These are phyloP conservation scores for Alternaria arbusti DNA, from an alignment of 2,329 filamentous ascomycete genomes.

Conservation along the genomic window DNA sequence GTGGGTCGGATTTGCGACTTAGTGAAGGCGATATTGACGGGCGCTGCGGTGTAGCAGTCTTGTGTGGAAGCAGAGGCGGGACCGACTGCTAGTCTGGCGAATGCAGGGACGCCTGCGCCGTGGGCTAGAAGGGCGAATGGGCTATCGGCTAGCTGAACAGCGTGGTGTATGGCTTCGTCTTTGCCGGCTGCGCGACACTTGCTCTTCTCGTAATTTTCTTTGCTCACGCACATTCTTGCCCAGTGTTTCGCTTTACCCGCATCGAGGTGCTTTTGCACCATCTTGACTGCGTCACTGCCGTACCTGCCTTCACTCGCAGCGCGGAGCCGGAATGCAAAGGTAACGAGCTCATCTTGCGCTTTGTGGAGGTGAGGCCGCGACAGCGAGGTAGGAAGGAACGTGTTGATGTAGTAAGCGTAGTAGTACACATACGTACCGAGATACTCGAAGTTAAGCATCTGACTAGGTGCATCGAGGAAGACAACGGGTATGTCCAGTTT, in stretches of 20 bases:
- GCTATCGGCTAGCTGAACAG: slow-evolving; percentile 34
- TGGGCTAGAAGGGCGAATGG: slow-evolving; percentile 27
- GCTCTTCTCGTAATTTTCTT: slow-evolving; percentile 26
- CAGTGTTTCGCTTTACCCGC: slow-evolving; percentile 24
- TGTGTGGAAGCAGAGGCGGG: slow-evolving; percentile 19
- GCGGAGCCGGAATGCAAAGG: slow-evolving; percentile 36
- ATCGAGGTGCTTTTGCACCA: slow-evolving; percentile 35
- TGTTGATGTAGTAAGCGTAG: slow-evolving; percentile 41
- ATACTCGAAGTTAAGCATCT: slow-evolving; percentile 28
- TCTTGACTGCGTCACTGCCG: slow-evolving; percentile 21
- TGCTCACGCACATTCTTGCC: slow-evolving; percentile 31
- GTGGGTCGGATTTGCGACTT: slow-evolving; percentile 19
- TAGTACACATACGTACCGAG: slow-evolving; percentile 41
- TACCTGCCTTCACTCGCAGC: slow-evolving; percentile 29
- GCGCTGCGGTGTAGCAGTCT: slow-evolving; percentile 27
- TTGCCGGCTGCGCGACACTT: slow-evolving; percentile 25
- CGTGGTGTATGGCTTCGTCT: slow-evolving; percentile 32
- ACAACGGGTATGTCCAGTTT: slow-evolving; percentile 33
- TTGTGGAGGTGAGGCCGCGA: slow-evolving; percentile 27
- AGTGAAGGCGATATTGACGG: slow-evolving; percentile 27
- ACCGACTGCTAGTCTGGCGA: slow-evolving; percentile 36
- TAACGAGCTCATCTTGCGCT: slow-evolving; percentile 37
- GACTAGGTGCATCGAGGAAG: slow-evolving; percentile 36
- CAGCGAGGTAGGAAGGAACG: slow-evolving; percentile 30
- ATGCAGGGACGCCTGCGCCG: slow-evolving; percentile 21